Evolutionary conservation across 1,139 yeast species (phyloP).

Genomic region (Pichia sp.): DNA sequence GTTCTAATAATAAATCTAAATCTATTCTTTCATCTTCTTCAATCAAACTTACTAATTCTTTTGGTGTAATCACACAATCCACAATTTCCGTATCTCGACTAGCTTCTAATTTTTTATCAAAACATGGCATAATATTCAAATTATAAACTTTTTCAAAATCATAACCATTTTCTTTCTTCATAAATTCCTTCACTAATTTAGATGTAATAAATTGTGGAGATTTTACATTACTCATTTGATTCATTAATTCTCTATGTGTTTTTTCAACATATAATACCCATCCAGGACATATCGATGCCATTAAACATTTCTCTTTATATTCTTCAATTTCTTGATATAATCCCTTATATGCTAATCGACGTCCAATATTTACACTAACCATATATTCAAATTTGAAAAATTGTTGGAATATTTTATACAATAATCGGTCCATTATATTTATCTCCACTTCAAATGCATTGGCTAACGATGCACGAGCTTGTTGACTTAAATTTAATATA

Average conservation of each 20-base stretch:
- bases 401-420: constrained; percentile 51
- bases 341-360: constrained; percentile 61
- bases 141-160: constrained; percentile 54
- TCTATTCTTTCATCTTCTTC: constrained; percentile 41
- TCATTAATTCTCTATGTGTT: constrained; percentile 80
- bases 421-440: constrained; percentile 52
- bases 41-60: constrained; percentile 71
- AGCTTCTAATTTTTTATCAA: constrained; percentile 92
- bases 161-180: constrained; percentile 37
- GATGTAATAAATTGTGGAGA: constrained; percentile 96
- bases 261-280: constrained; percentile 95
- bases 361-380: constrained; percentile 80
- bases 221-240: constrained; percentile 56
- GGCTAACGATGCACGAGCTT: constrained; percentile 77
- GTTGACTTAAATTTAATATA: constrained; percentile 82
- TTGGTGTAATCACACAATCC: constrained; percentile 90
- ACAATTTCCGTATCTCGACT: constrained; percentile 68
- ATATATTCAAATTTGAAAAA: constrained; percentile 66
- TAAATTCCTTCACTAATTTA: constrained; percentile 55
- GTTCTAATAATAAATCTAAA: constrained; percentile 30
- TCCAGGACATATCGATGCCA: constrained; percentile 67
- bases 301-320: neutral
- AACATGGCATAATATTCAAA: constrained; percentile 89
- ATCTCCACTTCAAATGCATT: constrained; percentile 54
- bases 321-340: constrained; percentile 45